Base-by-base conservation (phyloP, 2,329 filamentous ascomycete species). In the Arachnomyces sp. region DNA sequence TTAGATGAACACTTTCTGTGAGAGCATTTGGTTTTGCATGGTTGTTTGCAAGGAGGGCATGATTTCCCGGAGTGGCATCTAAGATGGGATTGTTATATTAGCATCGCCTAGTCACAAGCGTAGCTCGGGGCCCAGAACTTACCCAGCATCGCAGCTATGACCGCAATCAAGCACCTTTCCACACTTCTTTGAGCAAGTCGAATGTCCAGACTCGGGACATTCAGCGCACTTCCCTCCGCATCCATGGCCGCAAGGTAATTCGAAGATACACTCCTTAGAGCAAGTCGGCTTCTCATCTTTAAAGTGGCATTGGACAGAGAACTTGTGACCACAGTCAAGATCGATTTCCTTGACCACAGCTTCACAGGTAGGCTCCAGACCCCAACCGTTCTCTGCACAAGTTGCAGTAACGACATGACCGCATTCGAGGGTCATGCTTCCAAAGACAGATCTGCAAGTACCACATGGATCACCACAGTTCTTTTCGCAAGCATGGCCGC, bases 381-480 rank as follows among this genome's bases (percentile, higher is more conserved):
- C 49, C 16, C 29, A 39, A 4, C 28, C 29, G 18, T 18, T 31
- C 11, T 39, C 29, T 13, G 49, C 47, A 37, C 50, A 53, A 13
- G 51, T 42, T 4, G 30, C 36, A 7, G 42, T 28, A 9, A 43
- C 48, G 12, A 12, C 29, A 36, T 53, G 50, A 28, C 51, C 49
- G 29, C 51, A 54, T 3, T 20, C 37, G 12, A 54, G 49, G 13
- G 28, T 41, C 11, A 40, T 33, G 2, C 40, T 38, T n/a, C 37
- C 36, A 12, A 43, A 31, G 13, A 35, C 18, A 15, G 17, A 12
- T 4, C 29, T 33, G 31, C 51, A 54, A 18, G 34, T 34, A 32
- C 47, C 49, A 33, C 51, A 54, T 4, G 32, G 33, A 25, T 51
- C 46, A 40, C 45, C 45, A 38, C 52, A 55, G 12, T 25, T 17